Conservation (phyloP, 2,329 filamentous ascomycete species). For the Fusarium sp. region DNA sequence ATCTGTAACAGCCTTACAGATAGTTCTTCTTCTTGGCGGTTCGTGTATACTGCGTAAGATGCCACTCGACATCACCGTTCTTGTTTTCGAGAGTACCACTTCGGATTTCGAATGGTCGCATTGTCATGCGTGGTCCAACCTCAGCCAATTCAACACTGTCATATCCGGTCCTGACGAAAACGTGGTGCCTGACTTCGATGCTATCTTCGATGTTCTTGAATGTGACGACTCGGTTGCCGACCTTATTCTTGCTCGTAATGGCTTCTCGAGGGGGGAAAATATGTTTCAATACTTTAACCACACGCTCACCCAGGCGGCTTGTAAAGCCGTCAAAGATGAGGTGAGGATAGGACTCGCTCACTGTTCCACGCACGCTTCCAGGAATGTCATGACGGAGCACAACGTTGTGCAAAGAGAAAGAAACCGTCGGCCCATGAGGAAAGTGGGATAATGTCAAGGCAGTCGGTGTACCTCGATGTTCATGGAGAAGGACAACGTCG, state of each 20-base stretch:
- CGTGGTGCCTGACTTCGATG: slow-evolving; percentile 84
- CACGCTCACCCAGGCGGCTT: slow-evolving; percentile 80
- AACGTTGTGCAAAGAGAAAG: slow-evolving; percentile 92
- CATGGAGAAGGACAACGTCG: slow-evolving; percentile 89
- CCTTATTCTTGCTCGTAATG: slow-evolving; percentile 75
- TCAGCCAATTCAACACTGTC: slow-evolving; percentile 90
- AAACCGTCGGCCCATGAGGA: slow-evolving; percentile 82
- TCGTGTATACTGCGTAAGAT: slow-evolving; percentile 92
- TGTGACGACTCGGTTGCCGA: slow-evolving; percentile 89
- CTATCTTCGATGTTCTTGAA: slow-evolving; percentile 95
- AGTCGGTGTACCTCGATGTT: slow-evolving; percentile 92
- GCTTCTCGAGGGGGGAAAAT: slow-evolving; percentile 90
- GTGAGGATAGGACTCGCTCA: slow-evolving; percentile 92
- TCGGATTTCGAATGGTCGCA: slow-evolving; percentile 93
- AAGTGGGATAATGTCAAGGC: slow-evolving; percentile 89
- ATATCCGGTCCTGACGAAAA: slow-evolving; percentile 93
- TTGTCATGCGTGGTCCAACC: slow-evolving; percentile 96
- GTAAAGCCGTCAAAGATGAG: slow-evolving; percentile 95
- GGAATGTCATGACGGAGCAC: slow-evolving; percentile 94
- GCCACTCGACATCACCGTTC: slow-evolving; percentile 96
- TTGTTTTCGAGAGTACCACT: slow-evolving; percentile 93
- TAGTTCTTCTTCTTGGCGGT: slow-evolving; percentile 97
- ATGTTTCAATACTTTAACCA: slow-evolving; percentile 93
- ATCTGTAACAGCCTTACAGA: slow-evolving; percentile 64
- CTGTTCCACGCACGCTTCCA: slow-evolving; percentile 85